These are phyloP conservation scores for Penicillium sp. DNA, from an alignment of 2,329 filamentous ascomycete species.

Conservation along the genomic window DNA sequence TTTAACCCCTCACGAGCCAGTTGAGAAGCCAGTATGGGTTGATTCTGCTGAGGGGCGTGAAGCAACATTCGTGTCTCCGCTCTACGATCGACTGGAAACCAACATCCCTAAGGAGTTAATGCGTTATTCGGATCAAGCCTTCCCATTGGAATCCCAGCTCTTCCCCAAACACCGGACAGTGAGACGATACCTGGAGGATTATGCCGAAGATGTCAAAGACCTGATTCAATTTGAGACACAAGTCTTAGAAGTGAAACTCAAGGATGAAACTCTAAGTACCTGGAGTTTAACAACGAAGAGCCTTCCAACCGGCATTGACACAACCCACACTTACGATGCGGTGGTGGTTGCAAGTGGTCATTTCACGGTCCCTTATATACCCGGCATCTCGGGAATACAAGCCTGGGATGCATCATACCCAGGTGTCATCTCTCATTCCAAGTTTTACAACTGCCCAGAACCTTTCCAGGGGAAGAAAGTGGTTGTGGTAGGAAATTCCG, in stretches of 20 bases:
- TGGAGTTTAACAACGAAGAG: conserved; percentile 64
- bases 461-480: conserved; percentile 69
- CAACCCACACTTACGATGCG: conserved; percentile 64
- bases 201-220: conserved; percentile 65
- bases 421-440: conserved; percentile 68
- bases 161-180: conserved; percentile 74
- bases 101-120: conserved; percentile 84
- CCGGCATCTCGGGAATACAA: conserved; percentile 59
- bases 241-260: conserved; percentile 60
- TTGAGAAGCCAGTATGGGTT: conserved; percentile 62
- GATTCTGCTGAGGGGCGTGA: conserved; percentile 31
- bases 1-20: conserved; percentile 59
- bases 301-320: conserved; percentile 45
- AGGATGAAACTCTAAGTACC: conserved; percentile 35
- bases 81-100: conserved; percentile 80
- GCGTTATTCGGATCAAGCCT: conserved; percentile 71
- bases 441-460: conserved; percentile 70
- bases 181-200: conserved; percentile 69
- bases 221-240: conserved; percentile 70
- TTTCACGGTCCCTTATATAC: conserved; percentile 68
- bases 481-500: conserved; percentile 78
- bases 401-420: conserved; percentile 62
- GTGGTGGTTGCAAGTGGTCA: conserved; percentile 75
- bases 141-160: conserved; percentile 63
- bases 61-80: conserved; percentile 72